Evolutionary conservation across 108 stramenopile species (phyloP).

Genomic region (Pseudonitzschia pungens): DNA sequence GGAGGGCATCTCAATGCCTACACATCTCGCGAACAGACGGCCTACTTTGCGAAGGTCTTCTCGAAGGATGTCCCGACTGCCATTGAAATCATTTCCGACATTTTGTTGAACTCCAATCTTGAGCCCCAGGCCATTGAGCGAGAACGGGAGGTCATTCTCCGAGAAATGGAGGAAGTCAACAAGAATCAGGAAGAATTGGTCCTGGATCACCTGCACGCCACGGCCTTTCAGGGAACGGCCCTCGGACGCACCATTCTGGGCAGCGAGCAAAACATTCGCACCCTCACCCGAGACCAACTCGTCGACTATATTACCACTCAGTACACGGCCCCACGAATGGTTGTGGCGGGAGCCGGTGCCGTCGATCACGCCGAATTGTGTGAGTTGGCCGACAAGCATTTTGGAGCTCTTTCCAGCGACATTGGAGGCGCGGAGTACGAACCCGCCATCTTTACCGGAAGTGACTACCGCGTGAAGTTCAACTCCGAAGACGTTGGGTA

Average conservation of each 20-base stretch:
- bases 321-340: conserved; percentile 98
- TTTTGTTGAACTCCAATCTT: conserved; percentile 88
- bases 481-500: conserved; percentile 92
- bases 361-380: conserved; percentile 91
- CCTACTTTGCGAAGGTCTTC: conserved; percentile 99
- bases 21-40: conserved; percentile 98
- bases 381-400: conserved; percentile 86
- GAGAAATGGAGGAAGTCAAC: conserved; percentile 99
- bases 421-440: conserved; percentile 76
- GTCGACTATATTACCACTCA: conserved; percentile 93
- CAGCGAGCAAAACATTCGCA: conserved; percentile 89
- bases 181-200: conserved; percentile 98
- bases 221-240: conserved; percentile 92
- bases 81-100: conserved; percentile 97
- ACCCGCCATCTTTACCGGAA: conserved; percentile 93
- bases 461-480: conserved; percentile 90
- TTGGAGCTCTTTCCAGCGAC: conserved; percentile 78
- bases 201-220: conserved; percentile 97
- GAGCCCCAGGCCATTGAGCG: conserved; percentile 88
- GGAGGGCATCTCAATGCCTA: conserved; percentile 99
- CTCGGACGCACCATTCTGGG: conserved; percentile 98
- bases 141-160: conserved; percentile 97
- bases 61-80: conserved; percentile 91
- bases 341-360: conserved; percentile 97
- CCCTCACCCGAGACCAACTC: conserved; percentile 83